Conservation (phyloP, 140 eudicot species). For the Oenanthe javanica region DNA sequence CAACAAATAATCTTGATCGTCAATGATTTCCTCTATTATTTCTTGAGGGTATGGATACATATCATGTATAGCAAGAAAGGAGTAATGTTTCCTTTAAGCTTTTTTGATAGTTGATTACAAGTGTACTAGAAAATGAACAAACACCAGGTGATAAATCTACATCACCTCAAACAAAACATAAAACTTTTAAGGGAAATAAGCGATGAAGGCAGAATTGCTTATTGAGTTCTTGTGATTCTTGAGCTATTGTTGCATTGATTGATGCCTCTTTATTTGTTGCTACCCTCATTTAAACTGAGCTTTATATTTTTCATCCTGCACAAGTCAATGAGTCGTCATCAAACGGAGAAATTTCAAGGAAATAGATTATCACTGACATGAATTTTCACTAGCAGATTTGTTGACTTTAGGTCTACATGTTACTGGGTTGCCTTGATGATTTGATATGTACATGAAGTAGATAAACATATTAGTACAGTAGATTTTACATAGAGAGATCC, state of each 20-base stretch:
- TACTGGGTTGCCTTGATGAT: neutral
- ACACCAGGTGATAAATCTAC: neutral
- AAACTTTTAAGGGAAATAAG: neutral
- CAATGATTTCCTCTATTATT: too few species aligned
- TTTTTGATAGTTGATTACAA: neutral
- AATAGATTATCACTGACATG: neutral
- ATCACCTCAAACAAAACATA: neutral
- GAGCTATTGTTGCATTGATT: constrained; percentile 1
- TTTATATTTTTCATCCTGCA: constrained; percentile 17
- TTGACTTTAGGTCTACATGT: neutral
- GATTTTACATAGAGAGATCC: neutral
- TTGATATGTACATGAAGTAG: neutral
- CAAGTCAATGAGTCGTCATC: neutral
- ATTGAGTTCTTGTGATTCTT: neutral
- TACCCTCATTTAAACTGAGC: neutral
- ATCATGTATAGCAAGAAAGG: neutral
- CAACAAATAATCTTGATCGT: too few species aligned
- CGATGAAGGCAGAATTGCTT: neutral
- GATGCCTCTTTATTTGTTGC: constrained; percentile 9
- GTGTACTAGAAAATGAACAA: neutral
- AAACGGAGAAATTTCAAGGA: too few species aligned
- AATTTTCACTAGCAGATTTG: neutral
- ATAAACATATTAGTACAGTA: neutral
- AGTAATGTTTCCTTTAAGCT: neutral
- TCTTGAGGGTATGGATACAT: neutral